Evolutionary conservation across 75 land plant species (phyloP).

Genomic region (Picea sitchensis): DNA sequence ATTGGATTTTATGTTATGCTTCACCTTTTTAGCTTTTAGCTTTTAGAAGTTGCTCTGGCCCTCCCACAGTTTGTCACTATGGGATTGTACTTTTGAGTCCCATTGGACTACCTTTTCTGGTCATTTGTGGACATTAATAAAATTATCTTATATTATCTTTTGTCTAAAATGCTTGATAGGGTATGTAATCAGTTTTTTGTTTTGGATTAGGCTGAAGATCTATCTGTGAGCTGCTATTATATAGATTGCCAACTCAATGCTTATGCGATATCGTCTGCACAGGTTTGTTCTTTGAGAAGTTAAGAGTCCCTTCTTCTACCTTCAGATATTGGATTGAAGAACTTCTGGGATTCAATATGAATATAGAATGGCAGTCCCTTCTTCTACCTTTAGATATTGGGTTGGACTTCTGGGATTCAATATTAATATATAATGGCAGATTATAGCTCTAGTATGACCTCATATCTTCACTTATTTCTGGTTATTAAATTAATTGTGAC

Average conservation of each 20-base stretch:
- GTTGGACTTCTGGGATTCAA: background rate
- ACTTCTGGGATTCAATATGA: background rate
- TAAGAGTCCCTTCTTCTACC: background rate
- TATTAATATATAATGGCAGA: background rate
- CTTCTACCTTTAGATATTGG: slow-evolving; percentile 1
- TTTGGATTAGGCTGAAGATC: slow-evolving; percentile 62
- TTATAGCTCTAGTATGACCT: background rate
- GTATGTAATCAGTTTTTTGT: slow-evolving; percentile 8
- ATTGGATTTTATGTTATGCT: too few relatives aligned
- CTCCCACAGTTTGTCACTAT: too few relatives aligned
- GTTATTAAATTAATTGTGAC: background rate
- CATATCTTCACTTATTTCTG: background rate
- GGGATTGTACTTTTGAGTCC: too few relatives aligned
- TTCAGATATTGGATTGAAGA: background rate
- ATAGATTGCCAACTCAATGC: slow-evolving; percentile 64
- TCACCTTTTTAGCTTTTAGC: too few relatives aligned
- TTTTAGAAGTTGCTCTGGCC: too few relatives aligned
- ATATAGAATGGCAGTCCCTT: background rate
- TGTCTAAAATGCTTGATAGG: background rate
- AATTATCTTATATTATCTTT: too few relatives aligned
- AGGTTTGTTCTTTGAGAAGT: slow-evolving; percentile 35
- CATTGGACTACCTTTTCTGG: too few relatives aligned
- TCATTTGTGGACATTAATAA: too few relatives aligned
- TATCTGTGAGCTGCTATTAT: slow-evolving; percentile 77
- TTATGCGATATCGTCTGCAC: slow-evolving; percentile 72